Evolutionary conservation across 805 yeast species (phyloP).

Genomic region (Ogataea nakhonphanomensis): DNA sequence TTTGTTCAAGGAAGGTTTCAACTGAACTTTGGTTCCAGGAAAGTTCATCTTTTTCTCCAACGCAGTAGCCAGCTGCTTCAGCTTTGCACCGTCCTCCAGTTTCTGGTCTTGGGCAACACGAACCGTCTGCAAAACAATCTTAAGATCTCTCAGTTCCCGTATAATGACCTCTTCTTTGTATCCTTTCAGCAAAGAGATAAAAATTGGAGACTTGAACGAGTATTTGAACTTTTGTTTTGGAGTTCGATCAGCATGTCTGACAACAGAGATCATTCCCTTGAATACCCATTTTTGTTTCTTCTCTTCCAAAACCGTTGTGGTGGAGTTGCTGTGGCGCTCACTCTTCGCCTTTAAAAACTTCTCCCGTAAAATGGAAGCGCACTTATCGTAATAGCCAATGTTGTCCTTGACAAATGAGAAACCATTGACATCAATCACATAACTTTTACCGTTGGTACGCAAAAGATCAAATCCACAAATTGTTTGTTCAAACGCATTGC

Average conservation of each 20-base stretch:
- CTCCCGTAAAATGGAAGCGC: constrained; percentile 72
- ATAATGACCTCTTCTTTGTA: constrained; percentile 95
- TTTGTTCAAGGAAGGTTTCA: constrained; percentile 77
- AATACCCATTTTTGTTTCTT: constrained; percentile 92
- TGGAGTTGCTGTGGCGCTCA: constrained; percentile 38
- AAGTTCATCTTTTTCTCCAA: constrained; percentile 83
- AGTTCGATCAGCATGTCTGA: constrained; percentile 97
- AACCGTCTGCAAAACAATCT: constrained; percentile 81
- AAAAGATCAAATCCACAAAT: constrained; percentile 96
- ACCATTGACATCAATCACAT: constrained; percentile 96
- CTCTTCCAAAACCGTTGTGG: constrained; percentile 43
- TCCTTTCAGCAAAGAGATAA: constrained; percentile 84
- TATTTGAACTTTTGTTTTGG: constrained; percentile 98
- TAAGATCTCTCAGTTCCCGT: constrained; percentile 81
- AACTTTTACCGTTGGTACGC: constrained; percentile 83
- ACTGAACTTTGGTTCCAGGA: constrained; percentile 95
- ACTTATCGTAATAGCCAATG: constrained; percentile 74
- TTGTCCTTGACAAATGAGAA: constrained; percentile 97
- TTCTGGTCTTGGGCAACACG: constrained; percentile 73
- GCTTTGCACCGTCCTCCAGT: constrained; percentile 76
- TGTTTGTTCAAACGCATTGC: constrained; percentile 78
- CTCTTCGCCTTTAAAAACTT: constrained; percentile 65
- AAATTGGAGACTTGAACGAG: constrained; percentile 84
- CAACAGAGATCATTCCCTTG: constrained; percentile 86
- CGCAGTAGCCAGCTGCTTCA: constrained; percentile 74